A percentile compares a stretch with the other conserved stretches of the same genome.
Evolutionary conservation across 23 red algal genomes (phyloP).

Genomic region (Gracilariopsis chorda): DNA sequence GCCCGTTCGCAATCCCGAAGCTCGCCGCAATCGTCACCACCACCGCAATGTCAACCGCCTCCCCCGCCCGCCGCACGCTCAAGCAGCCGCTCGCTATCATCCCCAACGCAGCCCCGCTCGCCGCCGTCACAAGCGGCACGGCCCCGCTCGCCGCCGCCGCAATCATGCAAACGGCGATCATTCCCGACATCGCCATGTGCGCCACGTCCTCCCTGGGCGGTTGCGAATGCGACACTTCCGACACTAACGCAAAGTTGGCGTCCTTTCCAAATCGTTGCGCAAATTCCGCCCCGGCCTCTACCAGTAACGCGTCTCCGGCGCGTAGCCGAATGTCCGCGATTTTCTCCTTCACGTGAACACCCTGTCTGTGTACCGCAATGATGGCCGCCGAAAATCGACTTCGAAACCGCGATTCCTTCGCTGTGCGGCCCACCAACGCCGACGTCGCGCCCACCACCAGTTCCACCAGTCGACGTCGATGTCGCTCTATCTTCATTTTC

Average conservation of each 20-base stretch:
- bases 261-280: slow-evolving; percentile 52
- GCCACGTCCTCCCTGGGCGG: slow-evolving; percentile 46
- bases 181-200: slow-evolving; percentile 52
- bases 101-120: slow-evolving; percentile 10
- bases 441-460: slow-evolving; percentile 54
- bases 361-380: slow-evolving; percentile 71
- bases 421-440: slow-evolving; percentile 37
- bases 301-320: slow-evolving; percentile 59
- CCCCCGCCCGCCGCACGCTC: slow-evolving; percentile 21
- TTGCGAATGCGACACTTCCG: slow-evolving; percentile 48
- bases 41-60: slow-evolving; percentile 54
- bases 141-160: not conserved
- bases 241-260: slow-evolving; percentile 59
- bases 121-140: slow-evolving; percentile 29
- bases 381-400: slow-evolving; percentile 61
- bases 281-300: slow-evolving; percentile 65
- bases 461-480: slow-evolving; percentile 62
- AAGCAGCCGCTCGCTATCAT: slow-evolving; percentile 76
- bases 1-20: slow-evolving; percentile 38
- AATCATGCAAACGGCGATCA: slow-evolving; percentile 53
- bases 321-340: slow-evolving; percentile 63
- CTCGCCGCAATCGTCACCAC: slow-evolving; percentile 60
- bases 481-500: slow-evolving; percentile 61
- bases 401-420: slow-evolving; percentile 63
- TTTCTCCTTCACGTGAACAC: slow-evolving; percentile 37